These are phyloP conservation scores for Sicyos baderoa DNA, from an alignment of 306 rosid genomes.

Conservation along the genomic window DNA sequence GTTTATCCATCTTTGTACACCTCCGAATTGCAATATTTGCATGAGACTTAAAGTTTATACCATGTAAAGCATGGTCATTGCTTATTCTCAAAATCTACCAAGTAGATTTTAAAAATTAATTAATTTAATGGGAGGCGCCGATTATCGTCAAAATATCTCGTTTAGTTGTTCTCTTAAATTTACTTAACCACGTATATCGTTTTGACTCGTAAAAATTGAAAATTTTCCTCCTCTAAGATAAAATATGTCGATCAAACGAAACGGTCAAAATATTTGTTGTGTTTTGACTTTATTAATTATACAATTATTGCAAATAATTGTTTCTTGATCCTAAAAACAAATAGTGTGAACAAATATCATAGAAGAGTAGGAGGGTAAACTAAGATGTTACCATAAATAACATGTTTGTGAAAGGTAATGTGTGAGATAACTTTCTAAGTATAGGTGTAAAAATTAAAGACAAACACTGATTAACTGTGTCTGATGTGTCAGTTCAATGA, in stretches of 20 bases:
- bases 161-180: background rate
- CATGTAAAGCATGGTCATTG: background rate
- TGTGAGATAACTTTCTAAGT: slow-evolving; percentile 1
- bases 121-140: background rate
- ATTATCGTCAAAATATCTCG: background rate
- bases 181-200: background rate
- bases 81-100: background rate
- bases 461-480: slow-evolving; percentile 10
- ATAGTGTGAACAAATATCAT: background rate
- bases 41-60: background rate
- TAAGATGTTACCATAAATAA: background rate
- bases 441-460: background rate
- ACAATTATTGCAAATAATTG: too few species aligned
- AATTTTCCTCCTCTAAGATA: background rate
- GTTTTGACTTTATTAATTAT: background rate
- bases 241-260: background rate
- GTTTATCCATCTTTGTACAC: slow-evolving; percentile 17
- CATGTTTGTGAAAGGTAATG: slow-evolving; percentile 10
- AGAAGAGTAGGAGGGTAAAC: background rate
- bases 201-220: background rate
- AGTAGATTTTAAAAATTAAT: background rate
- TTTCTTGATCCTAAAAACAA: background rate
- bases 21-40: slow-evolving; percentile 10
- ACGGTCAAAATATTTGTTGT: background rate
- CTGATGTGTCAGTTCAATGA: slow-evolving; percentile 1